Conservation (phyloP, 148 eudicot species). For the Vaccinium myrtillus region DNA sequence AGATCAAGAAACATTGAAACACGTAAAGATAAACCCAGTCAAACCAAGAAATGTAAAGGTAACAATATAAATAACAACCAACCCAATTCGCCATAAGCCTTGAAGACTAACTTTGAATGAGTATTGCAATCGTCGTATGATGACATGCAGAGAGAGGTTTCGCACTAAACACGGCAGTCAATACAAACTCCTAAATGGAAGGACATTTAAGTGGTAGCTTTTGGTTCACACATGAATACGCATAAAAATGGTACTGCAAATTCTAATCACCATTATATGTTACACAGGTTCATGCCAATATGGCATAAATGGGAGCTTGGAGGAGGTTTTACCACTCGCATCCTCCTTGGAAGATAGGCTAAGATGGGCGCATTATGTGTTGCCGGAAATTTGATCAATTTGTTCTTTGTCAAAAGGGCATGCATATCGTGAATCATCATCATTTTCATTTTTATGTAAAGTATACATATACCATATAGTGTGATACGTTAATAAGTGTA, state of each 20-base stretch:
- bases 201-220: neutral
- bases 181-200: neutral
- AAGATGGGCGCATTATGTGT: neutral
- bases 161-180: neutral
- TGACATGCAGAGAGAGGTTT: neutral
- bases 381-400: neutral
- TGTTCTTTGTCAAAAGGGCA: neutral
- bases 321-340: neutral
- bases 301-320: constrained; percentile 2
- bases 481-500: neutral
- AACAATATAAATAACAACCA: neutral
- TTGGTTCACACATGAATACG: neutral
- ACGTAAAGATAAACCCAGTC: neutral
- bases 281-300: neutral
- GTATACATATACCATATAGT: neutral
- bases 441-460: neutral
- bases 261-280: neutral
- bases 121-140: neutral
- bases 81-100: neutral
- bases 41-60: no score
- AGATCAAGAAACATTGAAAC: neutral
- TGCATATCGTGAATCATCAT: neutral
- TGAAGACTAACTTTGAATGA: neutral
- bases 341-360: neutral
- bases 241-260: neutral